A percentile compares a stretch with the other conserved stretches of the same genome.
phyloP scores from a whole-genome alignment of 2,329 filamentous ascomycete genomes.

The Aspergillus versicolor region DNA sequence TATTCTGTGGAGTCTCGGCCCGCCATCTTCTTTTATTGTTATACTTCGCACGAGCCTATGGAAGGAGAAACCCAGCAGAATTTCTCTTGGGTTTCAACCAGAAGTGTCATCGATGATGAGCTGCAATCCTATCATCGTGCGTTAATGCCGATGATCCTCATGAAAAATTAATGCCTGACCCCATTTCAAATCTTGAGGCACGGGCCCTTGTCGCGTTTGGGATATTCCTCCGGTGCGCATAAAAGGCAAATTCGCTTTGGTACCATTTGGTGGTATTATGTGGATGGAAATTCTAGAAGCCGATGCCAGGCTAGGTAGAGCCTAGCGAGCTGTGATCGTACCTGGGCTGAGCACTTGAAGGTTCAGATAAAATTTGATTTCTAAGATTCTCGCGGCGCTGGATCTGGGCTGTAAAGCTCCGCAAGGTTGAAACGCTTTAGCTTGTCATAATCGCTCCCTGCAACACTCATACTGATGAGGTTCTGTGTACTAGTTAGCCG shows the following conservation, averaged over 20 bases:
- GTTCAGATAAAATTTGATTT: not conserved
- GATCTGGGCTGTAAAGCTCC: constrained; percentile 57
- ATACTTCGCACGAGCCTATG: not conserved
- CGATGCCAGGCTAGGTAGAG: not conserved
- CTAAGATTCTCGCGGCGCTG: constrained; percentile 25
- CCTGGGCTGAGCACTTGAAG: not conserved
- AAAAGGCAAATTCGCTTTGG: not conserved
- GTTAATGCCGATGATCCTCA: not conserved
- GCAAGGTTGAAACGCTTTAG: constrained; percentile 64
- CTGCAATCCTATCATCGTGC: not conserved
- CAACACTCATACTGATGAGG: constrained; percentile 63
- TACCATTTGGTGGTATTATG: not conserved
- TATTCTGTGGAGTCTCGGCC: constrained; percentile 5
- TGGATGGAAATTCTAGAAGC: constrained; percentile 1
- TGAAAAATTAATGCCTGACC: not conserved
- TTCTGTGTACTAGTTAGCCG: constrained; percentile 47
- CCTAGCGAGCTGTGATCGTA: not conserved
- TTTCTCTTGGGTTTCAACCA: constrained; percentile 3
- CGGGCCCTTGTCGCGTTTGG: constrained; percentile 2
- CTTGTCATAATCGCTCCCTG: constrained; percentile 58
- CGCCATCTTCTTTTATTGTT: not conserved
- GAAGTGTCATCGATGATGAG: not conserved
- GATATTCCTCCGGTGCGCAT: constrained; percentile 1
- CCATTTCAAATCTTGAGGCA: not conserved
- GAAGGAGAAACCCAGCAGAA: not conserved